These are phyloP conservation scores for Plasmodium gonderi DNA, from an alignment of 169 alveolate genomes.

Conservation along the genomic window DNA sequence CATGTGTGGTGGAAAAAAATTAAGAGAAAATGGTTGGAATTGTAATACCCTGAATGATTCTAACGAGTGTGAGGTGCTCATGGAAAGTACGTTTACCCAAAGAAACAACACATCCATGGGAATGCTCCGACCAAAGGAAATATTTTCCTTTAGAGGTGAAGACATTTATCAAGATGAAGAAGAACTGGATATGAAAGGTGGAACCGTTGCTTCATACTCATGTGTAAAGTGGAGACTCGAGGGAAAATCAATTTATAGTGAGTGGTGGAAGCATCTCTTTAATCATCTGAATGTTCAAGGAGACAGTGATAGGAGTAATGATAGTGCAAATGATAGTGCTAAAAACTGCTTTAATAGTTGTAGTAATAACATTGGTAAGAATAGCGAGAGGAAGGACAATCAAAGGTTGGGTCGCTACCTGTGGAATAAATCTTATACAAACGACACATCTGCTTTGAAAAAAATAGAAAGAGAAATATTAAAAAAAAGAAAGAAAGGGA, in stretches of 20 bases:
- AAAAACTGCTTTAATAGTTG: background rate
- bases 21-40: too few relatives aligned
- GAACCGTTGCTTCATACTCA: background rate
- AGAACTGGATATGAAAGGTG: background rate
- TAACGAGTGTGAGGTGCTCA: background rate
- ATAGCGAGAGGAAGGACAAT: background rate
- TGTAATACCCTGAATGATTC: too few relatives aligned
- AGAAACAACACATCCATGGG: background rate
- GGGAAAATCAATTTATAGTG: background rate
- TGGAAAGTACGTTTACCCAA: background rate
- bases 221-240: background rate
- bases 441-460: slow-evolving; percentile 26
- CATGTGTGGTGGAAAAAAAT: too few relatives aligned
- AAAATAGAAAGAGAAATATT: background rate
- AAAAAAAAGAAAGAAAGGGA: slow-evolving; percentile 6
- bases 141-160: background rate
- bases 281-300: background rate
- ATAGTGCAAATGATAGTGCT: background rate
- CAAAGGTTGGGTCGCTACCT: background rate
- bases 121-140: background rate
- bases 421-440: slow-evolving; percentile 34
- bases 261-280: background rate
- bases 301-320: background rate
- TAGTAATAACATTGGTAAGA: background rate
- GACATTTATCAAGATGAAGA: slow-evolving; percentile 26